Evolutionary conservation across 768 basidiomycete genomes (phyloP).

Genomic region (Lactarius hengduanensis): DNA sequence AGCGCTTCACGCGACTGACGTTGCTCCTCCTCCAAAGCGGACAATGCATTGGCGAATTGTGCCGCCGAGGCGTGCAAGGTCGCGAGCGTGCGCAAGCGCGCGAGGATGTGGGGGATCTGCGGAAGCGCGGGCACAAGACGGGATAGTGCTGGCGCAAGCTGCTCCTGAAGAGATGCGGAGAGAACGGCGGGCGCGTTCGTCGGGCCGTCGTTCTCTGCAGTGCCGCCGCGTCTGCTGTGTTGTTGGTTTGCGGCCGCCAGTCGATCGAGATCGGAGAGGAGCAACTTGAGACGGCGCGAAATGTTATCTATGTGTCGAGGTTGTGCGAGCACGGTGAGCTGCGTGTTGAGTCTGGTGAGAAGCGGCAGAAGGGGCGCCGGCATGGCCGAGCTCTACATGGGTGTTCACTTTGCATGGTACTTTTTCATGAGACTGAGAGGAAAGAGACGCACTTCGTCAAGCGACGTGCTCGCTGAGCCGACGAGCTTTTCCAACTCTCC

Average conservation of each 20-base stretch:
- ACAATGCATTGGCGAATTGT: constrained; percentile 68
- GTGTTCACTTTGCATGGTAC: constrained; percentile 8
- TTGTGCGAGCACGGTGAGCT: constrained; percentile 86
- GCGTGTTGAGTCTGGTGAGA: constrained; percentile 77
- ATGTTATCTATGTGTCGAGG: constrained; percentile 96
- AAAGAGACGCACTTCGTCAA: constrained; percentile 70
- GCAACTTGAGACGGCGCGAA: constrained; percentile 87
- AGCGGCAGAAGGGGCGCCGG: constrained; percentile 81
- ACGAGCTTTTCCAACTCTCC: constrained; percentile 80
- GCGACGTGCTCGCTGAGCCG: constrained; percentile 72
- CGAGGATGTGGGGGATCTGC: constrained; percentile 86
- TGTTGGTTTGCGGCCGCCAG: constrained; percentile 45
- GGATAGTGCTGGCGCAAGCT: constrained; percentile 64
- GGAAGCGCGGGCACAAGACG: constrained; percentile 72
- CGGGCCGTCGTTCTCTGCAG: constrained; percentile 14
- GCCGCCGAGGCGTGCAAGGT: constrained; percentile 78
- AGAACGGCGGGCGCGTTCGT: constrained; percentile 26
- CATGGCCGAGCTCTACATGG: constrained; percentile 59
- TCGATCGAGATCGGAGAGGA: constrained; percentile 91
- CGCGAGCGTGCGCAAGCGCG: constrained; percentile 82
- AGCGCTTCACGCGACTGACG: constrained; percentile 59
- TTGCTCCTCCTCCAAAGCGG: constrained; percentile 71
- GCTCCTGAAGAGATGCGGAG: constrained; percentile 48
- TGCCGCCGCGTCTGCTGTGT: constrained; percentile 41
- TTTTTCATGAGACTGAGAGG: not conserved